Evolutionary conservation across 352 stramenopile species (phyloP).

Genomic region (Elongisporangium prolatum): DNA sequence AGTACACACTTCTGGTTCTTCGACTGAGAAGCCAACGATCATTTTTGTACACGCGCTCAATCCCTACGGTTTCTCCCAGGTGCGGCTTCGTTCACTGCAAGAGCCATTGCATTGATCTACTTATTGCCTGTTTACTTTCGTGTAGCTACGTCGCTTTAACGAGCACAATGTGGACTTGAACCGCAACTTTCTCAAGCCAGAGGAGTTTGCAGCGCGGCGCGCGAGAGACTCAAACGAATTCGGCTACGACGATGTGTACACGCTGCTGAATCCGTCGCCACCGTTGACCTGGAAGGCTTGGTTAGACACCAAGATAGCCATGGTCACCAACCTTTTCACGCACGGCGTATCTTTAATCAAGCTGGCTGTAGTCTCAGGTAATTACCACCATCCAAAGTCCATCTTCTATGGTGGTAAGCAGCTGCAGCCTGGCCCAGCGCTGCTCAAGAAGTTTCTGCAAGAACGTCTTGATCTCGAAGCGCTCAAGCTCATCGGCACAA

Average conservation of each 20-base stretch:
- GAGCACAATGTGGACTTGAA: slow-evolving; percentile 95
- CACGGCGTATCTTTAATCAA: slow-evolving; percentile 69
- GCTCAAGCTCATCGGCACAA: slow-evolving; percentile 52
- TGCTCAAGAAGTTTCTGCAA: slow-evolving; percentile 61
- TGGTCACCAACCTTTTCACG: slow-evolving; percentile 19
- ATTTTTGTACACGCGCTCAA: slow-evolving; percentile 93
- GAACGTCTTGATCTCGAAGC: slow-evolving; percentile 36
- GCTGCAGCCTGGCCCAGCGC: slow-evolving; percentile 58
- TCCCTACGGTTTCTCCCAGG: slow-evolving; percentile 86
- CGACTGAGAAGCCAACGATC: slow-evolving; percentile 51
- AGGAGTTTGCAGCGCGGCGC: slow-evolving; percentile 42
- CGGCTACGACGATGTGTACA: slow-evolving; percentile 73
- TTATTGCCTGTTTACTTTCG: no score
- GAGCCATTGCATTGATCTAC: no score
- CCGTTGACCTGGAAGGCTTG: slow-evolving; percentile 5
- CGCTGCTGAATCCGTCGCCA: slow-evolving; percentile 56
- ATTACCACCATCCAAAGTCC: slow-evolving; percentile 83
- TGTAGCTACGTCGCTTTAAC: slow-evolving; percentile 82
- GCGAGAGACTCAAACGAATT: slow-evolving; percentile 65
- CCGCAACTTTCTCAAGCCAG: slow-evolving; percentile 77
- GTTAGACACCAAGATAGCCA: slow-evolving; percentile 11
- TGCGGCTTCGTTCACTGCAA: slow-evolving; percentile 4
- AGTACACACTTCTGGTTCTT: slow-evolving; percentile 1
- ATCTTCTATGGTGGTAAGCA: slow-evolving; percentile 85
- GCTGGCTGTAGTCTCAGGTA: slow-evolving; percentile 77